A percentile compares a stretch with the other conserved stretches of the same genome.
These are phyloP conservation scores for Tylopilus sp. DNA, from an alignment of 768 basidiomycete genomes.

Conservation along the genomic window DNA sequence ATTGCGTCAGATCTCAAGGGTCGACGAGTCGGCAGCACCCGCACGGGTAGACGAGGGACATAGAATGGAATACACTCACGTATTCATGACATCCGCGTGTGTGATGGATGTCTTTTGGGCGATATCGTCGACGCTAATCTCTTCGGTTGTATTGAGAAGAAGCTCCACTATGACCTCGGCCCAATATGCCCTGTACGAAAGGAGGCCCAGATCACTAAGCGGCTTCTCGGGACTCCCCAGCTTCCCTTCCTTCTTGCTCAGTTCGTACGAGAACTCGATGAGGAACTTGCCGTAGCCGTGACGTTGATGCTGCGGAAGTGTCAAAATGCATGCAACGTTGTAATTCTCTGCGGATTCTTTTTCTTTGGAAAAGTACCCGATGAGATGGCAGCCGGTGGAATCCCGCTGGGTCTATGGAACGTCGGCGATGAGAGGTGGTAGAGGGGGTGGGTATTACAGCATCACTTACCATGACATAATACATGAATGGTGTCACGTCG, in stretches of 20 bases:
- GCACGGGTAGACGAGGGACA: background rate
- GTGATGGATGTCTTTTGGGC: conserved; percentile 94
- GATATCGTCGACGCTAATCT: conserved; percentile 94
- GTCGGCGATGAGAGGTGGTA: conserved; percentile 12
- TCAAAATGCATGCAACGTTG: conserved; percentile 98
- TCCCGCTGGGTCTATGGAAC: conserved; percentile 70
- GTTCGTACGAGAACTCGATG: conserved; percentile 97
- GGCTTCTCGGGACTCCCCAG: conserved; percentile 98
- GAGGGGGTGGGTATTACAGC: conserved; percentile 7
- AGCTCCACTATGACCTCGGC: conserved; percentile 93
- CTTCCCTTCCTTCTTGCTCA: conserved; percentile 94
- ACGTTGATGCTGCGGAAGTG: conserved; percentile 97
- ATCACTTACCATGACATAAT: conserved; percentile 89
- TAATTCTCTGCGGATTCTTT: conserved; percentile 98
- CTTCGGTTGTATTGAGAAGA: conserved; percentile 64
- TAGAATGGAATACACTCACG: conserved; percentile 55
- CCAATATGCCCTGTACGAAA: conserved; percentile 96
- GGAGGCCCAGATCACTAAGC: conserved; percentile 86
- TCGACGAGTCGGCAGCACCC: too few relatives aligned
- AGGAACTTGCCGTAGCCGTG: conserved; percentile 93
- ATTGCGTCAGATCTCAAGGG: conserved; percentile 12
- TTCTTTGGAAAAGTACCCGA: conserved; percentile 99
- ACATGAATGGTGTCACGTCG: conserved; percentile 99
- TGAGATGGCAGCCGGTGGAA: conserved; percentile 85
- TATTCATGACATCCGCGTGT: conserved; percentile 96